These are phyloP conservation scores for Quercus wislizeni DNA, from an alignment of 306 rosid species.

Conservation along the genomic window DNA sequence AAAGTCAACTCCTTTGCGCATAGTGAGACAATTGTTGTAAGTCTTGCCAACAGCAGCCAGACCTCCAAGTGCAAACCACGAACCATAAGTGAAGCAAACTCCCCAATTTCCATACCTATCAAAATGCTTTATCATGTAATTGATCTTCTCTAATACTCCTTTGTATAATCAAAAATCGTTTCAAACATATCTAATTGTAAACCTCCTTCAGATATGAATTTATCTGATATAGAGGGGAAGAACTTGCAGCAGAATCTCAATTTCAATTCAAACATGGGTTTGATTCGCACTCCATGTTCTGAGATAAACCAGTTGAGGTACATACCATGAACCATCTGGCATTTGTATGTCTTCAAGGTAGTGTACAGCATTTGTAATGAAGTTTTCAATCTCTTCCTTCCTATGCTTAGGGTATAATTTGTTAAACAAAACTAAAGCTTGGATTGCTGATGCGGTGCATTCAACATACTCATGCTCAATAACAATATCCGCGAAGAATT, in stretches of 20 bases:
- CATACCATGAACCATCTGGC: slow-evolving; percentile 39
- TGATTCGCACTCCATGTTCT: no score
- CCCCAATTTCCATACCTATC: slow-evolving; percentile 56
- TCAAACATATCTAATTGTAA: neutral
- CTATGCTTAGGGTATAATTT: slow-evolving; percentile 39
- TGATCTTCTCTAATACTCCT: no score
- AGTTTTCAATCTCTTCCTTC: slow-evolving; percentile 38
- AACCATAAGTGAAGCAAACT: slow-evolving; percentile 58
- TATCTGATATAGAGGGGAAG: no score
- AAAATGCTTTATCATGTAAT: neutral
- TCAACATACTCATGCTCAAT: slow-evolving; percentile 48
- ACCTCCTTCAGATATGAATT: no score
- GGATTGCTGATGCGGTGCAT: slow-evolving; percentile 49
- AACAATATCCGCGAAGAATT: slow-evolving; percentile 25
- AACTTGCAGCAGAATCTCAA: no score
- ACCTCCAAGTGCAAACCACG: slow-evolving; percentile 65
- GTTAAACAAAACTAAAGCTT: slow-evolving; percentile 38
- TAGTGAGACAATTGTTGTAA: slow-evolving; percentile 33
- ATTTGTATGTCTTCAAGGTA: slow-evolving; percentile 41
- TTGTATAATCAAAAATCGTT: no score
- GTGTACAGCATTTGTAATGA: slow-evolving; percentile 26
- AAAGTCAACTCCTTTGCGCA: slow-evolving; percentile 50
- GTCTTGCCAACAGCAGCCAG: slow-evolving; percentile 55
- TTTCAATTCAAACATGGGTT: no score
- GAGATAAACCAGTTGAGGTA: neutral